Conservation (phyloP, 345 rosid genomes). For the Tarenaya hassleriana region DNA sequence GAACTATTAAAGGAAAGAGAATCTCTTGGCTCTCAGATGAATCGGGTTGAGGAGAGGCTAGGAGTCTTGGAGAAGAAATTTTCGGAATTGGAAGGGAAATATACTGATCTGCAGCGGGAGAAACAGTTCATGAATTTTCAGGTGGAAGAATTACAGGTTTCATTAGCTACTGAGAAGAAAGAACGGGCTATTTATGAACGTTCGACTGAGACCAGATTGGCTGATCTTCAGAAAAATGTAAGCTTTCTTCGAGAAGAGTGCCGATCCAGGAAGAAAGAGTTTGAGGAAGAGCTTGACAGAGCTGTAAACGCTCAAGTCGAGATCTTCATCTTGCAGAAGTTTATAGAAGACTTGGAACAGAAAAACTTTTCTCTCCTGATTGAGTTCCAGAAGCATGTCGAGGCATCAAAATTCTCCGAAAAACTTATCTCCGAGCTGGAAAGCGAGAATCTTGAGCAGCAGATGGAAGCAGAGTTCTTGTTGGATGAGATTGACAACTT, state of each 20-base stretch:
- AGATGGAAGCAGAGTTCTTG: constrained; percentile 60
- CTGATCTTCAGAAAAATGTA: constrained; percentile 61
- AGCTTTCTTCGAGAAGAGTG: constrained; percentile 63
- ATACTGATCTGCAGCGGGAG: constrained; percentile 58
- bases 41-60: constrained; percentile 51
- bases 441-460: constrained; percentile 76
- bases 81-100: constrained; percentile 55
- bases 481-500: constrained; percentile 56
- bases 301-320: constrained; percentile 75
- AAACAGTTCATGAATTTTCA: constrained; percentile 50
- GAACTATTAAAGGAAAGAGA: constrained; percentile 48
- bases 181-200: constrained; percentile 51
- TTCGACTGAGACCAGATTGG: constrained; percentile 62
- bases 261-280: constrained; percentile 60
- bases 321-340: constrained; percentile 70
- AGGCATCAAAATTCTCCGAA: constrained; percentile 64
- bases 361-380: constrained; percentile 58
- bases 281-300: constrained; percentile 86
- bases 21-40: constrained; percentile 48
- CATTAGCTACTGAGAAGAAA: constrained; percentile 57
- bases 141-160: constrained; percentile 60
- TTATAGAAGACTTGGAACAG: constrained; percentile 66
- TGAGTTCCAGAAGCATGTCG: constrained; percentile 65
- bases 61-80: constrained; percentile 58
- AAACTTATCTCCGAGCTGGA: constrained; percentile 64